phyloP scores from a whole-genome alignment of 2,329 filamentous ascomycete genomes.

The Penicillium sumatraense region DNA sequence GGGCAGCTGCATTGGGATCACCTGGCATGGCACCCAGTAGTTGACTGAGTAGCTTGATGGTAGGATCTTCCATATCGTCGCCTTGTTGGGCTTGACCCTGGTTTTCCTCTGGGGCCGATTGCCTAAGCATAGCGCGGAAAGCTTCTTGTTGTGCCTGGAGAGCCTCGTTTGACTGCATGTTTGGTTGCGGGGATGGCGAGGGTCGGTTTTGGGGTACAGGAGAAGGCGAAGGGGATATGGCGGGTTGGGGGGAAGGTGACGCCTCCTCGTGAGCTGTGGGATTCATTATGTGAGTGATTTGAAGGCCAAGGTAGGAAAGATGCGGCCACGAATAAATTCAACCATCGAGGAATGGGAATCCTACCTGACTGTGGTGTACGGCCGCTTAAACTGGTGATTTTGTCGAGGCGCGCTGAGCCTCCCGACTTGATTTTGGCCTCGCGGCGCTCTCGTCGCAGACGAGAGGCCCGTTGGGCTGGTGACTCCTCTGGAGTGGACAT shows the following conservation, averaged over 20 bases:
- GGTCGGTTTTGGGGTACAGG: slow-evolving; percentile 27
- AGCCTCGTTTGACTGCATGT: slow-evolving; percentile 36
- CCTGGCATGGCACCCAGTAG: slow-evolving; percentile 39
- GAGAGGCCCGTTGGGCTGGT: slow-evolving; percentile 57
- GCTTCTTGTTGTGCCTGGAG: slow-evolving; percentile 49
- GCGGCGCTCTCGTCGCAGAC: slow-evolving; percentile 65
- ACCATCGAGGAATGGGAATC: background rate
- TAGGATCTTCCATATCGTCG: slow-evolving; percentile 37
- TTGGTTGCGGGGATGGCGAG: slow-evolving; percentile 21
- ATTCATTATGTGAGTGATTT: slow-evolving; percentile 10
- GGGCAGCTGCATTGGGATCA: slow-evolving; percentile 22
- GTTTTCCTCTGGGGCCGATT: slow-evolving; percentile 28
- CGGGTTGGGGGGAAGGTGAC: slow-evolving; percentile 26
- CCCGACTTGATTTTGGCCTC: slow-evolving; percentile 65
- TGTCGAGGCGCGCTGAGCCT: slow-evolving; percentile 63
- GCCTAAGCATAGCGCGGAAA: slow-evolving; percentile 46
- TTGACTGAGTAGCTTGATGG: slow-evolving; percentile 42
- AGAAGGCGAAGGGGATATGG: slow-evolving; percentile 32
- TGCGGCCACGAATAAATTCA: background rate
- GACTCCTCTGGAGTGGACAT: slow-evolving; percentile 50
- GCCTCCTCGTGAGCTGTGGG: slow-evolving; percentile 30
- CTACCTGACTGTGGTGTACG: slow-evolving; percentile 48
- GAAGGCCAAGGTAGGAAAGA: background rate
- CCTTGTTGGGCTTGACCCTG: slow-evolving; percentile 21
- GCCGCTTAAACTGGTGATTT: slow-evolving; percentile 65